phyloP scores from a whole-genome alignment of 2,329 filamentous ascomycete genomes.

The Emericellopsis atlantica region DNA sequence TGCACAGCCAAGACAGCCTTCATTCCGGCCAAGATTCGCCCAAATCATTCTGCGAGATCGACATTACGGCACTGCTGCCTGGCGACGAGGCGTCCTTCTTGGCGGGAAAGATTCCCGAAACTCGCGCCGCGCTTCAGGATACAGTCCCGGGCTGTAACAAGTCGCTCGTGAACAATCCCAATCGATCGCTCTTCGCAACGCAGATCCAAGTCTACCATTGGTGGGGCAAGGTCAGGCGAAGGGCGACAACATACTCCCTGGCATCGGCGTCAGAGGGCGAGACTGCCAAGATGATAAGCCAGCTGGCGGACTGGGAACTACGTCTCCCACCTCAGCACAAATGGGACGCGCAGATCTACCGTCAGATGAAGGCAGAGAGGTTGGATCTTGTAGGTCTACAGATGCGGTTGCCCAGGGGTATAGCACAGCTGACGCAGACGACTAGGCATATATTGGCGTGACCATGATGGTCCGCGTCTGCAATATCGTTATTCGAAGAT shows the following conservation, averaged over 20 bases:
- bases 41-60: conserved; percentile 34
- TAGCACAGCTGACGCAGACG: conserved; percentile 2
- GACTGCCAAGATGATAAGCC: conserved; percentile 28
- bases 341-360: conserved; percentile 29
- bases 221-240: conserved; percentile 38
- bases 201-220: conserved; percentile 41
- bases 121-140: conserved; percentile 38
- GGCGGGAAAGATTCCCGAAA: conserved; percentile 29
- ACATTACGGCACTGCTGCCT: conserved; percentile 42
- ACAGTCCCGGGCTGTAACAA: conserved; percentile 35
- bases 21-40: conserved; percentile 39
- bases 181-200: conserved; percentile 40
- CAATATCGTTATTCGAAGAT: conserved; percentile 41
- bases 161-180: conserved; percentile 27
- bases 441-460: conserved; percentile 42
- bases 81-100: conserved; percentile 39
- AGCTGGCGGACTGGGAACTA: conserved; percentile 34
- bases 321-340: conserved; percentile 31
- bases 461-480: conserved; percentile 43
- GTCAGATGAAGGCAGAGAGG: conserved; percentile 30
- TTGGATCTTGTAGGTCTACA: conserved; percentile 32
- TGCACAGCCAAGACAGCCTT: conserved; percentile 45
- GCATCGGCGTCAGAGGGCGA: conserved; percentile 15
- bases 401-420: not conserved
- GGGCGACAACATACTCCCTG: conserved; percentile 16